phyloP scores from a whole-genome alignment of 2,329 filamentous ascomycete genomes.

The Colletotrichum sojae region DNA sequence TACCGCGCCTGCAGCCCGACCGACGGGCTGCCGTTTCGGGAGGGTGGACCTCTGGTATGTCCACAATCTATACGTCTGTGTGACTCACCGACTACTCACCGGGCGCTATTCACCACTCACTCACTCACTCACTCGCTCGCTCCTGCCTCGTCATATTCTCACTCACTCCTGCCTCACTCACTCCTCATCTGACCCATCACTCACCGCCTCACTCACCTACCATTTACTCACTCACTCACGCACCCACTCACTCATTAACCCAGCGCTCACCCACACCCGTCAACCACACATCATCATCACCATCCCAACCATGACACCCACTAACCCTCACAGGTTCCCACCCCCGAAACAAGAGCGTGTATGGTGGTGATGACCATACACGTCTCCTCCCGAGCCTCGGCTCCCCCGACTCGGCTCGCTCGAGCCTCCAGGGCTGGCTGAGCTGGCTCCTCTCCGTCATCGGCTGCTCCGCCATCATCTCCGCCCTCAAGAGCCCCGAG shows the following conservation, averaged over 20 bases:
- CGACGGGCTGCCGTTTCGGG: slow-evolving; percentile 38
- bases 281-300: not conserved
- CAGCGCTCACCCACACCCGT: too few species aligned
- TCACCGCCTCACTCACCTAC: too few species aligned
- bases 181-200: too few species aligned
- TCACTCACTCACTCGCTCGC: too few species aligned
- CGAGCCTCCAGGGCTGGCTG: slow-evolving; percentile 56
- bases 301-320: not conserved
- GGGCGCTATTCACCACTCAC: too few species aligned
- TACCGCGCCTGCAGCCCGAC: slow-evolving; percentile 38
- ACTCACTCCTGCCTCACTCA: too few species aligned
- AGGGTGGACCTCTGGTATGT: slow-evolving; percentile 34
- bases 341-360: slow-evolving; percentile 40
- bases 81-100: too few species aligned
- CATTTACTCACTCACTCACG: too few species aligned
- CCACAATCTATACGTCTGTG: too few species aligned
- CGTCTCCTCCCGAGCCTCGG: slow-evolving; percentile 48
- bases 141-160: too few species aligned
- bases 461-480: slow-evolving; percentile 50
- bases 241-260: too few species aligned
- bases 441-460: slow-evolving; percentile 60
- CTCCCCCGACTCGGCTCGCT: slow-evolving; percentile 47
- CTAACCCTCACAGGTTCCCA: slow-evolving; percentile 21
- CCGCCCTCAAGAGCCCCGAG: slow-evolving; percentile 41
- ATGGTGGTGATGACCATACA: slow-evolving; percentile 59